Evolutionary conservation across 192 early-diverging fungal species (phyloP), one percentile per base, ranked within the genome.

Genomic region (Backusella westeae): DNA sequence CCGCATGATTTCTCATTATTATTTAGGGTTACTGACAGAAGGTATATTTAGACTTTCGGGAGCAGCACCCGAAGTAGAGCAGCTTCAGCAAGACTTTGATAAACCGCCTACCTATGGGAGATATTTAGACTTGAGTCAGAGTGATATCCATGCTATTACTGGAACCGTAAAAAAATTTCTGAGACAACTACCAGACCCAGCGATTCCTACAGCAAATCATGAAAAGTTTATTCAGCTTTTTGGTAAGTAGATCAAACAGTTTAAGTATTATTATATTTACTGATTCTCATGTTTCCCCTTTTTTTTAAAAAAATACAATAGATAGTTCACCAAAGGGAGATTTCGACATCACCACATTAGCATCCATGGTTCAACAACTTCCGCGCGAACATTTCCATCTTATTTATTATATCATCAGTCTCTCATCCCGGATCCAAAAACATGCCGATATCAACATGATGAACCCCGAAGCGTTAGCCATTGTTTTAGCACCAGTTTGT

Each of bases 21-120:
- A 69, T 69, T 69, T 69, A 79, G 78, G 80, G 10, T 49, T 82
- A 34, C 59, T 29, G 29, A 71, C 68, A 15, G 76, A 78, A 75
- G 80, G 80, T 21, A 71, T 82, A 34, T 82, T 82, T 73, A 53
- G 80, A 71, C 44, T 82, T 26, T 82, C 80, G 52, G 80, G 80
- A n/a, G 77, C 76, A n/a, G 71, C 76, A 7, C 65, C 80, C 21
- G 77, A 78, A 67, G 80, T 82, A 21, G 76, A 78, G 39, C 29
- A 71, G 38, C 52, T 78, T 3, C 68, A 75, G 17, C 34, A 49
- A 41, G 76, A 74, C 9, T 75, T 82, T 49, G 73, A 82, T 41
- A 41, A 41, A 42, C 59, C 69, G 49, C 80, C 72, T 68, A 67
- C 80, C 8, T 75, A 68, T 72, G 70, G 73, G 42, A 82, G 65